phyloP scores from a whole-genome alignment of 2,329 filamentous ascomycete genomes.

The Fusarium sp. region DNA sequence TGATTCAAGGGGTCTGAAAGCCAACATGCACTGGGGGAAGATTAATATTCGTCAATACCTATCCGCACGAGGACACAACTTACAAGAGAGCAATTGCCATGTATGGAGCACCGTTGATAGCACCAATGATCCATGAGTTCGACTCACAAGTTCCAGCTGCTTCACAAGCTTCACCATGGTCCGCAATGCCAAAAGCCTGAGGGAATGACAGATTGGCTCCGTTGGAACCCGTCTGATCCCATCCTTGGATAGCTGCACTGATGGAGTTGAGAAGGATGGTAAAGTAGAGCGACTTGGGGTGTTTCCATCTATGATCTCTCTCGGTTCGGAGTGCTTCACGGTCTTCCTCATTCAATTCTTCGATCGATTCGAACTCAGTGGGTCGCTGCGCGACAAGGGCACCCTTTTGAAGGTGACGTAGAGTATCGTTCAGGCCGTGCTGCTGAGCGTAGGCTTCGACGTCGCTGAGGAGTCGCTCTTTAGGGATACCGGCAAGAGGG shows the following conservation, averaged over 20 bases:
- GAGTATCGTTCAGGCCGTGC: slow-evolving; percentile 57
- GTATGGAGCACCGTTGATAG: no score
- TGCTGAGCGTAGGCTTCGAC: slow-evolving; percentile 65
- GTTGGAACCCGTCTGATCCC: slow-evolving; percentile 73
- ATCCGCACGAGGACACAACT: no score
- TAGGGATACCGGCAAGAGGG: slow-evolving; percentile 61
- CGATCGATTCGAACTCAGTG: slow-evolving; percentile 58
- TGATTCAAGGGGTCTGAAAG: slow-evolving; percentile 71
- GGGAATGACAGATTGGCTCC: slow-evolving; percentile 72
- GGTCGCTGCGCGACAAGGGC: slow-evolving; percentile 53
- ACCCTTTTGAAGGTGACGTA: slow-evolving; percentile 50
- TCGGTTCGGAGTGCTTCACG: no score
- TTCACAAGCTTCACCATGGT: no score
- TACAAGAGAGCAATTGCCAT: no score
- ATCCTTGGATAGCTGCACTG: slow-evolving; percentile 68
- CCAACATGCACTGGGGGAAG: slow-evolving; percentile 62
- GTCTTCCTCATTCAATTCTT: slow-evolving; percentile 57
- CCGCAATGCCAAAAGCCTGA: no score
- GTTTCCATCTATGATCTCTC: slow-evolving; percentile 62
- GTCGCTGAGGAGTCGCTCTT: slow-evolving; percentile 62
- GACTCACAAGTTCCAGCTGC: no score
- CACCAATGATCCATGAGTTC: no score
- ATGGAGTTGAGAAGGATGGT: no score
- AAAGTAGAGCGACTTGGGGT: no score
- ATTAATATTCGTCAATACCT: no score